These are phyloP conservation scores for Saksenaea vasiformis DNA, from an alignment of 371 early-diverging fungal genomes.

Conservation along the genomic window DNA sequence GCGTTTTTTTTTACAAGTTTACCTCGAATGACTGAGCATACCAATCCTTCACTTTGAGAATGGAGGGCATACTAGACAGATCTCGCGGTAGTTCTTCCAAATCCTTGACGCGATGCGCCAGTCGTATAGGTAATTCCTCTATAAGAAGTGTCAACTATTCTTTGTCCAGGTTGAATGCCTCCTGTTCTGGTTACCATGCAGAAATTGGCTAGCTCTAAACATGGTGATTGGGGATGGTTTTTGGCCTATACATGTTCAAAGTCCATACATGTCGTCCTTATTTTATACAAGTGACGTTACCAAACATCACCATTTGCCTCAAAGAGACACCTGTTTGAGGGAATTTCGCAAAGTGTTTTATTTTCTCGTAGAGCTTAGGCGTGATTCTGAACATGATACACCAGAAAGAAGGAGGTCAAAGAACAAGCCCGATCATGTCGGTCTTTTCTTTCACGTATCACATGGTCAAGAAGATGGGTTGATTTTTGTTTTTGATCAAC, in stretches of 20 bases:
- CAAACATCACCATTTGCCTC: constrained; percentile 93
- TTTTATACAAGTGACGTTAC: constrained; percentile 38
- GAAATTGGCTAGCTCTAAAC: constrained; percentile 85
- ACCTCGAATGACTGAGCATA: constrained; percentile 83
- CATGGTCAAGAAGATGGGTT: background rate
- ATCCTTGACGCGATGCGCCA: constrained; percentile 95
- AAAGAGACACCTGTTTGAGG: constrained; percentile 93
- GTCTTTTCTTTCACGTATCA: background rate
- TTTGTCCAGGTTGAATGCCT: background rate
- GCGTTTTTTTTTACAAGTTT: background rate
- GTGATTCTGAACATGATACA: constrained; percentile 47
- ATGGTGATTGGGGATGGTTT: constrained; percentile 77
- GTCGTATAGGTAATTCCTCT: constrained; percentile 93
- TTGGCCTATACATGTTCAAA: constrained; percentile 55
- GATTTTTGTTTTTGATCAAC: too few relatives aligned
- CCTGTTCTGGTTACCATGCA: constrained; percentile 52
- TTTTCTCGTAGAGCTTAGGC: constrained; percentile 63
- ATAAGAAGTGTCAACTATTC: background rate
- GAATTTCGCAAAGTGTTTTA: constrained; percentile 74
- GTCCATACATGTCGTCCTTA: background rate
- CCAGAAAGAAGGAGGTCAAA: background rate
- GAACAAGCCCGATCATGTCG: background rate
- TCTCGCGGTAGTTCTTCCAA: constrained; percentile 87
- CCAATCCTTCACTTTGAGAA: constrained; percentile 91
- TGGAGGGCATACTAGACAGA: constrained; percentile 89